Base-by-base conservation (phyloP, 2,329 filamentous ascomycete genomes). In the Penicillium sp. region DNA sequence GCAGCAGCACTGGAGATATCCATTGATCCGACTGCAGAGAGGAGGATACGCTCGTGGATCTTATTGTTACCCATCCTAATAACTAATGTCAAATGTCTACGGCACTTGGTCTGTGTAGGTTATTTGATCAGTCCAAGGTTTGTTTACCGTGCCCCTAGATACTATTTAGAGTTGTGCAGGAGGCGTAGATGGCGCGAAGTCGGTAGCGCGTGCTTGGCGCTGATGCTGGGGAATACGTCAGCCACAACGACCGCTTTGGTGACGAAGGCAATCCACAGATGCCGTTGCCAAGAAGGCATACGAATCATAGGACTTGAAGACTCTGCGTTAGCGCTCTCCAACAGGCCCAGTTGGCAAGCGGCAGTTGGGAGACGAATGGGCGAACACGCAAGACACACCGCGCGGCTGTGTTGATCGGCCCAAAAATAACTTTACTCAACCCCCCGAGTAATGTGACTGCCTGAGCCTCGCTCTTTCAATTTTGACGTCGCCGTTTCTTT, bases 391-490 rank as follows among this genome's bases (percentile, higher is more conserved):
- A 16, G 34, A 17, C 25, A 6, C 25, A n/a, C 25, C 51, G 49
- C 51, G 53, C 51, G 53, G 53, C 53, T 53, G 48, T 44, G 50
- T 45, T 48, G 51, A 49, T 45, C 10, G 25, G 20, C 45, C 53
- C 51, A 50, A 56, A 56, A 56, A 53, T 53, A 54, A 47, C 40
- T 43, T 43, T 18, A n/a, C n/a, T n/a, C n/a, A n/a, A n/a, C n/a
- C n/a, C n/a, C n/a, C 19, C 35, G 28, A 39, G 23, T 37, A 53
- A 54, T 45, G 40, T 48, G 45, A 49, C 51, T 54, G 51, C 51
- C 50, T 53, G 23, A 16, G n/a, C n/a, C n/a, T n/a, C 20, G 14
- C 31, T 32, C 39, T 41, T 33, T 25, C 10, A 11, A 31, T 43
- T 28, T 37, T 38, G 20, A 23, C 17, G 23, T 35, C 29, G n/a